Evolutionary conservation across 202 grass and related monocot species (phyloP).

Genomic region (Setaria italica): DNA sequence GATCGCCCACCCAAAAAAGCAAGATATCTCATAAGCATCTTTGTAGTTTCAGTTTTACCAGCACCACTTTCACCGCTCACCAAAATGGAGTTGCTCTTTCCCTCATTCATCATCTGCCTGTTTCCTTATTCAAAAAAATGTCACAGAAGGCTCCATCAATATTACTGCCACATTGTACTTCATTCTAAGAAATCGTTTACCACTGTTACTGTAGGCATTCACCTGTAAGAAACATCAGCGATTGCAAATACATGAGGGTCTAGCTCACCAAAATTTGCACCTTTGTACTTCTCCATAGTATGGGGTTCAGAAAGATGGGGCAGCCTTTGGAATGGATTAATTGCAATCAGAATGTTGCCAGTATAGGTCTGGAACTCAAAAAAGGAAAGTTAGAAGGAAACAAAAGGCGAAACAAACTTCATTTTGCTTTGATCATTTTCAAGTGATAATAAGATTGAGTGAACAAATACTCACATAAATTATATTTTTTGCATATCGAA

Average conservation of each 20-base stretch:
- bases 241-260: slow-evolving; percentile 90
- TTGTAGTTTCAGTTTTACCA: slow-evolving; percentile 99
- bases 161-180: slow-evolving; percentile 30
- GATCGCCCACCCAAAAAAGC: slow-evolving; percentile 88
- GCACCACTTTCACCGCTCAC: slow-evolving; percentile 99
- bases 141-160: slow-evolving; percentile 50
- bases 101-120: slow-evolving; percentile 98
- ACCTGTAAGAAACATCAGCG: slow-evolving; percentile 90
- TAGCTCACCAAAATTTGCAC: slow-evolving; percentile 79
- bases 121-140: slow-evolving; percentile 65
- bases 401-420: neutral
- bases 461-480: slow-evolving; percentile 71
- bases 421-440: slow-evolving; percentile 27
- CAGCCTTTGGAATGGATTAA: slow-evolving; percentile 94
- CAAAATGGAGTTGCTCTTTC: slow-evolving; percentile 93
- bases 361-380: slow-evolving; percentile 77
- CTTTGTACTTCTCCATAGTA: slow-evolving; percentile 81
- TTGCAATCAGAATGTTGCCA: slow-evolving; percentile 89
- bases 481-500: slow-evolving; percentile 74
- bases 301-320: slow-evolving; percentile 72
- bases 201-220: slow-evolving; percentile 51
- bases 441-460: slow-evolving; percentile 20
- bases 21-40: slow-evolving; percentile 96
- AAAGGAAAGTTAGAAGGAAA: slow-evolving; percentile 32
- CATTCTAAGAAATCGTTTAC: slow-evolving; percentile 36